Conservation (phyloP, 768 basidiomycete species). For the Gloeostereum incarnatum region DNA sequence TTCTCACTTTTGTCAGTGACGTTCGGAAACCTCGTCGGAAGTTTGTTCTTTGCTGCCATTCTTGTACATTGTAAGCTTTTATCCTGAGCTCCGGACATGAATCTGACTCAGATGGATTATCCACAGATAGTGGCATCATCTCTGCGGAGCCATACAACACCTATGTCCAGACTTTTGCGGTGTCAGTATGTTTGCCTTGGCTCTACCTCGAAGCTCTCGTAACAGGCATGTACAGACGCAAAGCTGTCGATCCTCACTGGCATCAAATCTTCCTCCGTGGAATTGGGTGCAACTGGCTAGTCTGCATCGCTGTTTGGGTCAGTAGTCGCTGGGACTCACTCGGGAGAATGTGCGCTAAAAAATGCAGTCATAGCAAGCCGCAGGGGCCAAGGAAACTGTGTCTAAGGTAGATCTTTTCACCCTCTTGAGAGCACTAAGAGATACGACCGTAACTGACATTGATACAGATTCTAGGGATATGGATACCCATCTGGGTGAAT, state of each 20-base stretch:
- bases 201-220: neutral
- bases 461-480: conserved; percentile 44
- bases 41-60: conserved; percentile 60
- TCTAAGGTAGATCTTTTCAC: conserved; percentile 40
- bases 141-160: conserved; percentile 47
- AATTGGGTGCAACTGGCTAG: conserved; percentile 73
- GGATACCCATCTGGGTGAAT: conserved; percentile 70
- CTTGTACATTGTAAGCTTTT: conserved; percentile 49
- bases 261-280: conserved; percentile 67
- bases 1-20: conserved; percentile 32
- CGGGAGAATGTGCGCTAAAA: neutral
- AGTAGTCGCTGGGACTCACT: conserved; percentile 12
- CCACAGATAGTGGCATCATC: conserved; percentile 48
- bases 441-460: neutral
- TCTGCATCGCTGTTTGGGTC: conserved; percentile 68
- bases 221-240: conserved; percentile 32
- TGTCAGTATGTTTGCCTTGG: conserved; percentile 30
- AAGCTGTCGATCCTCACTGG: conserved; percentile 59
- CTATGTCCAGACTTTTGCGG: conserved; percentile 43
- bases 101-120: conserved; percentile 1
- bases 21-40: conserved; percentile 62
- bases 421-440: neutral
- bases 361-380: conserved; percentile 45
- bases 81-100: neutral
- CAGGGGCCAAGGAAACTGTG: conserved; percentile 54